Evolutionary conservation across 108 stramenopile genomes (phyloP).

Genomic region (Cyclotella atomus): DNA sequence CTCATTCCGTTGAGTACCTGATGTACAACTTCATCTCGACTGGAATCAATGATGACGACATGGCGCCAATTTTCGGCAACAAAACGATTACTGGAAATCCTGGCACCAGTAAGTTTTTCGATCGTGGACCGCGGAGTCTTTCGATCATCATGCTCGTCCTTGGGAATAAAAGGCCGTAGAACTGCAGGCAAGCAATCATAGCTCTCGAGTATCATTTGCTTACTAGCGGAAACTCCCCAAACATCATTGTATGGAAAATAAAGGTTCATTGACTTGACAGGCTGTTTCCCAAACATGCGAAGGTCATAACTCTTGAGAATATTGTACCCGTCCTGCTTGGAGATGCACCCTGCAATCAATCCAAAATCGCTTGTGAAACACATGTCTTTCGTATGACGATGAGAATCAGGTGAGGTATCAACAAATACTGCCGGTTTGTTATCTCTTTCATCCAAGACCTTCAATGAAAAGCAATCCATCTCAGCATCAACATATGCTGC

Average conservation of each 20-base stretch:
- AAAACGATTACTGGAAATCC: neutral
- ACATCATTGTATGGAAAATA: slow-evolving; percentile 8
- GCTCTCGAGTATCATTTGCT: neutral
- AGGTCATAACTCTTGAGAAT: slow-evolving; percentile 9
- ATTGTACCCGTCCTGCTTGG: neutral
- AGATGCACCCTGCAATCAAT: neutral
- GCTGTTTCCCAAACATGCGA: slow-evolving; percentile 17
- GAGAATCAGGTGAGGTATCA: neutral
- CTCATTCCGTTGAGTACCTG: no score
- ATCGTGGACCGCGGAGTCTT: neutral
- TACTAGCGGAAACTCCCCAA: neutral
- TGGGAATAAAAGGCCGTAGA: no score
- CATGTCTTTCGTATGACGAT: neutral
- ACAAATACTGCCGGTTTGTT: slow-evolving; percentile 6
- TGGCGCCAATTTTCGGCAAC: neutral
- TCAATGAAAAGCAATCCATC: slow-evolving; percentile 22
- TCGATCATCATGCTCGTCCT: no score
- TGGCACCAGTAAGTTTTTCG: neutral
- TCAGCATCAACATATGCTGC: slow-evolving; percentile 16
- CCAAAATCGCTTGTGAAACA: slow-evolving; percentile 11
- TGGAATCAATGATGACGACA: slow-evolving; percentile 7
- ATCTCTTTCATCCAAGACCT: slow-evolving; percentile 9
- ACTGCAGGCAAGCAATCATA: neutral
- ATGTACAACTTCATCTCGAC: neutral
- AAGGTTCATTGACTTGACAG: slow-evolving; percentile 10